Base-by-base conservation (phyloP, 1,284 basidiomycete species). In the Amylostereum areolatum region DNA sequence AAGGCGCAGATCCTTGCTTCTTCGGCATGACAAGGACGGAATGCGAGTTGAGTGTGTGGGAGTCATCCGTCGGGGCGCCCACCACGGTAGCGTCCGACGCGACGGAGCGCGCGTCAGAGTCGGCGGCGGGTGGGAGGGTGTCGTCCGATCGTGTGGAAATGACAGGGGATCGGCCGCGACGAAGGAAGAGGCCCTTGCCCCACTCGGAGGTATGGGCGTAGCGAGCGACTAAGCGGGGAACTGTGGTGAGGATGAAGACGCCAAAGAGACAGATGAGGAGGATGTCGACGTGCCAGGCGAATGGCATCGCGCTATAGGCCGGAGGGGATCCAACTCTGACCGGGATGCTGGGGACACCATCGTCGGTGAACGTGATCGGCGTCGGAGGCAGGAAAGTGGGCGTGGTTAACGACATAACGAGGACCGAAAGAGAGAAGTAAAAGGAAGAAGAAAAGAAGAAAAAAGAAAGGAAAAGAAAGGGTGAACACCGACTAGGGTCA, bases 231-330 rank as follows among this genome's bases (percentile, higher is more conserved):
- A 28, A 24, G 7, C 41, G 41, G 5, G 41, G 41, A 28, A 43
- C 4, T n/a, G 41, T 43, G 10, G 28, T 28, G 41, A 43, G 41
- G 41, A 43, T 28, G 25, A 43, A 43, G 41, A 43, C 27, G 41
- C 41, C 41, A 28, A 43, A 43, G 8, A 29, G 18, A 28, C n/a
- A 24, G 25, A 12, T 11, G 25, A 43, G 41, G 25, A 43, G 41
- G 41, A 43, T 28, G 25, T 43, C 41, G 41, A 43, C 27, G 27
- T 43, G 41, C 41, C 41, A 43, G 41, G 30, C 41, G 41, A 43
- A 43, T 10, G 41, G 41, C 7, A 43, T 12, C 9, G 41, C 41
- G 41, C 41, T 27, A 28, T 25, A 43, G 8, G n/a, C 6, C 7
- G 41, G n/a, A 28, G 41, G 41, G 25, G n/a, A 25, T 8, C n/a